Evolutionary conservation across 1,284 basidiomycete genomes (phyloP), one percentile per base, ranked within the genome.

Genomic region (Ceratobasidium theobromae): DNA sequence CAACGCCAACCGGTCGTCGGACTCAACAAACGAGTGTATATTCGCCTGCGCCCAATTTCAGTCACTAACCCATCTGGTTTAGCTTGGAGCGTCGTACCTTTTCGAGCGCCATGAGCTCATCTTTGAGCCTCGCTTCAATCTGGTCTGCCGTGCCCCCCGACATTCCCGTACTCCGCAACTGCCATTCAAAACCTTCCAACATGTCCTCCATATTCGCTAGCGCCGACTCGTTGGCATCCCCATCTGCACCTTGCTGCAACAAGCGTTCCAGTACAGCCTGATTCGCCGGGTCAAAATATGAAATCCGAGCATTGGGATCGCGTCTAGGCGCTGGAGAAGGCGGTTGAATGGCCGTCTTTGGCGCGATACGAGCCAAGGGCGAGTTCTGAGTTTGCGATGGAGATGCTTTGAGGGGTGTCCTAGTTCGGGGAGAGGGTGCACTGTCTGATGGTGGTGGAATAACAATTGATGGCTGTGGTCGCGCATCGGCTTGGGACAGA

Each of bases 111-210:
- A 87, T 84, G 45, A 98, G 78, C 73, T 98, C 95, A 70, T 95
- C 91, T 53, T 92, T 74, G 45, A 98, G 76, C 69, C 93, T 81
- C 18, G 89, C 88, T 75, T 96, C 92, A 68, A 96, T 93, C 68
- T 93, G 82, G 74, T 95, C 93, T 32, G 90, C 90, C 4, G 89
- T 85, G n/a, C 89, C 88, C 71, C 83, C 81, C 21, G 79, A 79
- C 48, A 4, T 25, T 75, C 69, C 73, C 65, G 84, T 81, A 84
- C 85, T 69, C 83, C 78, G 14, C 57, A 54, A 49, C 83, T 82
- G 41, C 94, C 93, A 98, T 75, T 99, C 96, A 74, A 98, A 96
- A 0, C 95, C 95, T 73, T 99, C 96, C 9, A 99, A 82, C 92
- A 99, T 95, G 75, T 99, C 97, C 75, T 99, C 97, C 2, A 99